phyloP scores from a whole-genome alignment of 371 early-diverging fungal species.

The Aphelidium insulamus region DNA sequence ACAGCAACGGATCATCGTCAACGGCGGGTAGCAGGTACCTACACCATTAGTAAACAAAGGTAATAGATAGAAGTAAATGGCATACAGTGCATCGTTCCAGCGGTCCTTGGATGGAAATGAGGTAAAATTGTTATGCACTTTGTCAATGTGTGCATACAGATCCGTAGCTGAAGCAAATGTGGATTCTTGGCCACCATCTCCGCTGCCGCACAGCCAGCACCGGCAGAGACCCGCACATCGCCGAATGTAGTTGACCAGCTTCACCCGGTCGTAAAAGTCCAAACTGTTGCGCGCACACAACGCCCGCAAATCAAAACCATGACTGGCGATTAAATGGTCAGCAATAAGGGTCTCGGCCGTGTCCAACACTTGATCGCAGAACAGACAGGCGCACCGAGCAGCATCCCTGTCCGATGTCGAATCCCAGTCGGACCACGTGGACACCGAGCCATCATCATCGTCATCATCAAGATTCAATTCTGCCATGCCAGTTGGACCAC shows the following conservation, averaged over 20 bases:
- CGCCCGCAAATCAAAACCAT: slow-evolving; percentile 45
- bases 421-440: slow-evolving; percentile 55
- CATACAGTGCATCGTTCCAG: slow-evolving; percentile 49
- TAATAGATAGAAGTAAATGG: not conserved
- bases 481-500: slow-evolving; percentile 28
- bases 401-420: slow-evolving; percentile 11
- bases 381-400: slow-evolving; percentile 28
- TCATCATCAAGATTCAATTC: slow-evolving; percentile 6
- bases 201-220: slow-evolving; percentile 52
- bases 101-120: slow-evolving; percentile 22
- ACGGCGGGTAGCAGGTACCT: slow-evolving; percentile 50
- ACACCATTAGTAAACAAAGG: not conserved
- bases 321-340: slow-evolving; percentile 43
- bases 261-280: slow-evolving; percentile 61
- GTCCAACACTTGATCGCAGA: slow-evolving; percentile 35
- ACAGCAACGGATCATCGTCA: slow-evolving; percentile 69
- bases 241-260: slow-evolving; percentile 73
- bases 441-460: slow-evolving; percentile 1
- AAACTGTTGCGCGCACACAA: slow-evolving; percentile 26
- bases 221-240: slow-evolving; percentile 28
- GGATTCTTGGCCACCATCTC: not conserved
- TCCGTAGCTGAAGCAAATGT: slow-evolving; percentile 19
- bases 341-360: slow-evolving; percentile 37
- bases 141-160: slow-evolving; percentile 26
- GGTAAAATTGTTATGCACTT: slow-evolving; percentile 18